These are phyloP conservation scores for Myriosclerotinia duriaeana DNA, from an alignment of 2,329 filamentous ascomycete species.

Conservation along the genomic window DNA sequence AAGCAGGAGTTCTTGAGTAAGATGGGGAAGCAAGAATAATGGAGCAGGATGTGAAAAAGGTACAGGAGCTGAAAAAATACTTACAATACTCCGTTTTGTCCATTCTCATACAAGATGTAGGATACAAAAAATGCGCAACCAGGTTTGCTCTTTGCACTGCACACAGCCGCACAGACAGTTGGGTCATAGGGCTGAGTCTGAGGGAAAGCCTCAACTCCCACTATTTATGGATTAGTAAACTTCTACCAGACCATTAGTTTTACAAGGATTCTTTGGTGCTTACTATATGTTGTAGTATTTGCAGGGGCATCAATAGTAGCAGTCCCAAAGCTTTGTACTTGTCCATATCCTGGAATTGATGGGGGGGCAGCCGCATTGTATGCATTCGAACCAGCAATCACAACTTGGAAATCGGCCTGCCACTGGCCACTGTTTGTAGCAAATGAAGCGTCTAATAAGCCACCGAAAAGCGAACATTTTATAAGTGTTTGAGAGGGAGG, in stretches of 20 bases:
- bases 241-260: not conserved
- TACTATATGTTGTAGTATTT: conserved; percentile 33
- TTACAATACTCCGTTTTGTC: conserved; percentile 39
- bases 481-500: conserved; percentile 22
- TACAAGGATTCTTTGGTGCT: not conserved
- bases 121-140: conserved; percentile 43
- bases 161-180: conserved; percentile 39
- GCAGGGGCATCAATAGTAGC: conserved; percentile 40
- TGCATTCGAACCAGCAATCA: conserved; percentile 22
- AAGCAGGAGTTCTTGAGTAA: not conserved
- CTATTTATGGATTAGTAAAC: conserved; percentile 13
- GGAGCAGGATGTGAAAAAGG: not conserved
- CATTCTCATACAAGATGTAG: conserved; percentile 44
- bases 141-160: conserved; percentile 30
- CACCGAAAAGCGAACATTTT: conserved; percentile 24
- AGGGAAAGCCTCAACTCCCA: conserved; percentile 38
- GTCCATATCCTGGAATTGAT: conserved; percentile 33
- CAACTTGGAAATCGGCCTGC: conserved; percentile 22
- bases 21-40: not conserved
- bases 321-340: conserved; percentile 36
- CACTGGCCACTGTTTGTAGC: conserved; percentile 20
- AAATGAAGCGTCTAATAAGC: conserved; percentile 12
- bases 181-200: conserved; percentile 39
- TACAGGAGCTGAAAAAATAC: not conserved
- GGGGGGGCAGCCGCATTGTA: conserved; percentile 23